Conservation (phyloP, 495 filamentous ascomycete genomes). For the Xylaria intraflava region DNA sequence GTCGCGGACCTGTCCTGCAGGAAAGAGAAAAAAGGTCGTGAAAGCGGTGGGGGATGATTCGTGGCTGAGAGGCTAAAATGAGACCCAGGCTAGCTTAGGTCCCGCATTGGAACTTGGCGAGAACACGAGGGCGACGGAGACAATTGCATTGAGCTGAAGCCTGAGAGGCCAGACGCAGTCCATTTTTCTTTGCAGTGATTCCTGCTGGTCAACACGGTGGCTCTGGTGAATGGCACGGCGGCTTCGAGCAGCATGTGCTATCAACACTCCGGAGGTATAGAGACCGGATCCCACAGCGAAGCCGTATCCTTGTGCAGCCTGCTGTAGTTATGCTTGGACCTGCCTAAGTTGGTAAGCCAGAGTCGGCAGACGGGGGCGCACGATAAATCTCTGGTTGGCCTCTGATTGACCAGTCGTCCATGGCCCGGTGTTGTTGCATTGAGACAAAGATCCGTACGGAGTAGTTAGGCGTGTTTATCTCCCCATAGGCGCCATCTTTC, state of each 20-base stretch:
- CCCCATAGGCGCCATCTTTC: no score
- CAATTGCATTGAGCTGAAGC: conserved; percentile 1
- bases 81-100: neutral
- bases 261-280: no score
- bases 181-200: neutral
- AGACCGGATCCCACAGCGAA: neutral
- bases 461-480: no score
- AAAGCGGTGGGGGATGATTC: conserved; percentile 24
- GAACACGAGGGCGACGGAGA: neutral
- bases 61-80: conserved; percentile 20
- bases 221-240: conserved; percentile 2
- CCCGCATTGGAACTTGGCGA: conserved; percentile 6
- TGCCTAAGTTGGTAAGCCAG: conserved; percentile 12
- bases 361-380: conserved; percentile 9
- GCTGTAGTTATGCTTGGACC: neutral
- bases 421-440: neutral
- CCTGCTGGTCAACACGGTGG: neutral
- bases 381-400: neutral
- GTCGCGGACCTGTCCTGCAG: conserved; percentile 17
- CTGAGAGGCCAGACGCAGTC: no score
- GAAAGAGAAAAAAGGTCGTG: conserved; percentile 20
- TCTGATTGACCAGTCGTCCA: neutral
- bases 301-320: neutral
- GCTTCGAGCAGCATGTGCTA: no score
- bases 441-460: neutral